phyloP scores from a whole-genome alignment of 1,139 yeast genomes.

The Yamadazyma atmosphaerica region DNA sequence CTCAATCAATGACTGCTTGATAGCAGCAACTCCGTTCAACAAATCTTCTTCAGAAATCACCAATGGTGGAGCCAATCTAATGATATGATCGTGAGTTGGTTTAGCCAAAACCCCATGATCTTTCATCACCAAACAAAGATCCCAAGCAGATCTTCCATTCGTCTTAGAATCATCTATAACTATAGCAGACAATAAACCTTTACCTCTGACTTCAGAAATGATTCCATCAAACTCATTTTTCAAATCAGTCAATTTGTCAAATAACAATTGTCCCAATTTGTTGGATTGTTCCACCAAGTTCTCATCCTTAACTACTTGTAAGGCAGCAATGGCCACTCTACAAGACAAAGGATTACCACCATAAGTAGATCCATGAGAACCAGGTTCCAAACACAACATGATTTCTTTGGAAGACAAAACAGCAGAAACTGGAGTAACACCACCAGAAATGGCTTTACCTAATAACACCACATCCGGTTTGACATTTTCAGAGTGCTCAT shows the following conservation, averaged over 20 bases:
- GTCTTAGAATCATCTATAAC: conserved; percentile 85
- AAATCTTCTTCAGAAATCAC: conserved; percentile 88
- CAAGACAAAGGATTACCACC: conserved; percentile 98
- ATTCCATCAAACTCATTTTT: conserved; percentile 65
- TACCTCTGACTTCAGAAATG: conserved; percentile 89
- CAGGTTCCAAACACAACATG: conserved; percentile 89
- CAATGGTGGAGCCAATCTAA: conserved; percentile 94
- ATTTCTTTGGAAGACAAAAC: conserved; percentile 85
- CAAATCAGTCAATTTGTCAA: conserved; percentile 63
- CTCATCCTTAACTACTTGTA: conserved; percentile 87
- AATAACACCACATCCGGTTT: conserved; percentile 84
- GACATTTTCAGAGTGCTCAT: conserved; percentile 79
- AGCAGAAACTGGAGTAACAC: conserved; percentile 90
- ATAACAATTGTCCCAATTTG: conserved; percentile 69
- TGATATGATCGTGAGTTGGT: conserved; percentile 95
- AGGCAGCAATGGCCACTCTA: conserved; percentile 91
- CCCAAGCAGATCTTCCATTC: conserved; percentile 95
- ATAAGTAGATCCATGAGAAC: conserved; percentile 96
- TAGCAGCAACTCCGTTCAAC: conserved; percentile 74
- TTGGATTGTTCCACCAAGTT: conserved; percentile 77
- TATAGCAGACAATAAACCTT: conserved; percentile 86
- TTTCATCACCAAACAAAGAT: conserved; percentile 86
- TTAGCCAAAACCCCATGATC: conserved; percentile 89
- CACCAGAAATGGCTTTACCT: conserved; percentile 96
- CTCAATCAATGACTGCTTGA: conserved; percentile 58